phyloP scores from a whole-genome alignment of 73 alveolate genomes.

The Paramecium pentaurelia region DNA sequence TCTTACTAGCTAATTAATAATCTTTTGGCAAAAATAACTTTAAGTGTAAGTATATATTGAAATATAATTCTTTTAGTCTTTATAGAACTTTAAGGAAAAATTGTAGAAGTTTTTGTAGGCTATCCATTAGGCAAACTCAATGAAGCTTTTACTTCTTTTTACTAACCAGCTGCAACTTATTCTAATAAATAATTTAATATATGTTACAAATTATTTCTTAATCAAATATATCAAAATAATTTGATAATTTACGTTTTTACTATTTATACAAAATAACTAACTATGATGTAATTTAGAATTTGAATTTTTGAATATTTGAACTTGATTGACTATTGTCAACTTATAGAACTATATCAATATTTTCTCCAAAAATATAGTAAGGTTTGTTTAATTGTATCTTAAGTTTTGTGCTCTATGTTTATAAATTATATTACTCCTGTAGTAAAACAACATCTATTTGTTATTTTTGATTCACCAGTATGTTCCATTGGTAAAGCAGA shows the following conservation, averaged over 20 bases:
- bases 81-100: neutral
- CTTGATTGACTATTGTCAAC: neutral
- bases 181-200: neutral
- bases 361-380: neutral
- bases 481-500: neutral
- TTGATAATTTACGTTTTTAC: neutral
- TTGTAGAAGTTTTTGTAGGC: neutral
- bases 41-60: neutral
- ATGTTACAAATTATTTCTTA: neutral
- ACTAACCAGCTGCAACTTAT: neutral
- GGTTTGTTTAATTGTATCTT: neutral
- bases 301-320: neutral
- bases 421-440: neutral
- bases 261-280: neutral
- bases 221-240: neutral
- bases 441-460: neutral
- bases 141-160: neutral
- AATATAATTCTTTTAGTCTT: neutral
- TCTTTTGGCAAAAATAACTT: neutral
- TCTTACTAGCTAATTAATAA: neutral
- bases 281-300: neutral
- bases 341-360: neutral
- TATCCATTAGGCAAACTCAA: neutral
- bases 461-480: neutral
- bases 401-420: neutral